Conservation (phyloP, 306 rosid species). For the Fragaria nilgerrensis region DNA sequence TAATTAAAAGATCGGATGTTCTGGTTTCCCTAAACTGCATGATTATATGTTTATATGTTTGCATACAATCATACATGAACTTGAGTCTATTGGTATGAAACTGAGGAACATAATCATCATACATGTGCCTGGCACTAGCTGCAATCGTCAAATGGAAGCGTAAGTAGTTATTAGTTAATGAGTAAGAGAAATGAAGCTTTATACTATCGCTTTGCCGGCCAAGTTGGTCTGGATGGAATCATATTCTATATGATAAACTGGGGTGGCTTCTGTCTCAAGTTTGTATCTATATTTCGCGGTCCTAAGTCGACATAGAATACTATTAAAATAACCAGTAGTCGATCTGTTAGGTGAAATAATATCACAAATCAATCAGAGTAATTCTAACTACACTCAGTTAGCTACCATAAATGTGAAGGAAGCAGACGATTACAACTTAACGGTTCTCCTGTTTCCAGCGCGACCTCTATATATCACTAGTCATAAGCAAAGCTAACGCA, state of each 20-base stretch:
- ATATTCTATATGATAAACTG: background rate
- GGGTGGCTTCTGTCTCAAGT: background rate
- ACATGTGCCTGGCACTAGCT: constrained; percentile 16
- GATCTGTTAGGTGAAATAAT: background rate
- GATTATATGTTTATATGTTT: background rate
- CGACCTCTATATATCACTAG: too few species aligned
- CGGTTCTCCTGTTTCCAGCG: too few species aligned
- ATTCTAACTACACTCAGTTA: too few species aligned
- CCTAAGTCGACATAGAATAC: background rate
- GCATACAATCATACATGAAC: background rate
- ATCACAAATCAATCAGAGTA: background rate
- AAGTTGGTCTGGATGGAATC: background rate
- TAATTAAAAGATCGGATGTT: too few species aligned
- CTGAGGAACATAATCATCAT: constrained; percentile 1
- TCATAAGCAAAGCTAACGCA: too few species aligned
- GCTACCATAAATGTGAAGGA: too few species aligned
- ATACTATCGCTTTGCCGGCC: background rate
- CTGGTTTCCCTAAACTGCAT: too few species aligned
- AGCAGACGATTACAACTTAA: too few species aligned
- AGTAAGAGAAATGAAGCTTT: background rate
- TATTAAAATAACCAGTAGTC: background rate
- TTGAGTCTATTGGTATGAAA: background rate
- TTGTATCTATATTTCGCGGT: background rate
- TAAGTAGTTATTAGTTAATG: too few species aligned
- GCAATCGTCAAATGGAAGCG: constrained; percentile 33